phyloP scores from a whole-genome alignment of 352 stramenopile genomes.

The Blastocystis sp. region DNA sequence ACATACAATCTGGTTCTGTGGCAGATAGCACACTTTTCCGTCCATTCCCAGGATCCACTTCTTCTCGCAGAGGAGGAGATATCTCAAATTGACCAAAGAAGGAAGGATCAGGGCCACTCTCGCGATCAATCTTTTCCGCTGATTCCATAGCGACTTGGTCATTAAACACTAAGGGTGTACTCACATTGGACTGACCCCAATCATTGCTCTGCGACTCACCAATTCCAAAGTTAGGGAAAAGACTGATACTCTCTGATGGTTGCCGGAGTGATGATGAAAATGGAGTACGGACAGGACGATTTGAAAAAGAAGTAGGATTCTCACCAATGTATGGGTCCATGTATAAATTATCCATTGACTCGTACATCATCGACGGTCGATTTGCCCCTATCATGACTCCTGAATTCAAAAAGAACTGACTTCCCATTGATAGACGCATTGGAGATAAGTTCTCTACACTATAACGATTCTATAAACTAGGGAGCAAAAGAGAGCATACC shows the following conservation, averaged over 20 bases:
- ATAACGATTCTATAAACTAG: neutral
- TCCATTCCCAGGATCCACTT: neutral
- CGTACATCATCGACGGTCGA: neutral
- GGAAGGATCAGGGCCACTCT: neutral
- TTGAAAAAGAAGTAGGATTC: neutral
- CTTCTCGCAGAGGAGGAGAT: neutral
- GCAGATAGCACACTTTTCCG: neutral
- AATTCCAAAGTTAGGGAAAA: neutral
- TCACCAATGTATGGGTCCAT: neutral
- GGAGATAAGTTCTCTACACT: neutral
- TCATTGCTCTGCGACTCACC: neutral
- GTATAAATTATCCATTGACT: neutral
- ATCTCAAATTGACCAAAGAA: conserved; percentile 20
- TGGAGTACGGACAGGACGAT: neutral
- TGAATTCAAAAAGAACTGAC: neutral
- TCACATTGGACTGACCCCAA: neutral
- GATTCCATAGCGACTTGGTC: neutral
- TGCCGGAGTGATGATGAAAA: neutral
- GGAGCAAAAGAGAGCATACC: neutral
- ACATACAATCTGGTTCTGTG: neutral
- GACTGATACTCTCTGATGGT: neutral
- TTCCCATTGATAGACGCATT: neutral
- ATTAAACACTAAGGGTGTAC: neutral
- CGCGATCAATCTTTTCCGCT: neutral
- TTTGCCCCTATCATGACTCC: neutral